A percentile compares a stretch with the other conserved stretches of the same genome.
Conservation (phyloP, 2,329 filamentous ascomycete genomes). For the Aspergillus proliferans region DNA sequence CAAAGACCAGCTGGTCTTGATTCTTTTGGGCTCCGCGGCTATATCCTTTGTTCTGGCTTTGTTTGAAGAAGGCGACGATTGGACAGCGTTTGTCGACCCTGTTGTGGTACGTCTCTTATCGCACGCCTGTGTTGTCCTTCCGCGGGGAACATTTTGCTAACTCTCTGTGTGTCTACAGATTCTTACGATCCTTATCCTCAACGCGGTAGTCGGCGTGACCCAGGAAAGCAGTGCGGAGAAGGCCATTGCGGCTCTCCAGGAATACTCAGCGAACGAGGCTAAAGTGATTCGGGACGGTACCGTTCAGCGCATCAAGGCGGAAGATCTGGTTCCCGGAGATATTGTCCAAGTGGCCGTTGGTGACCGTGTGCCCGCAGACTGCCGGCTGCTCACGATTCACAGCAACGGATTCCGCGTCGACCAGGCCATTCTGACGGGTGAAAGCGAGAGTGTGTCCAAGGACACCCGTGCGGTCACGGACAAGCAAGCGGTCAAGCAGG, state of each 20-base stretch:
- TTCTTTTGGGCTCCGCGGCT: conserved; percentile 83
- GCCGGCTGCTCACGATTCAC: conserved; percentile 78
- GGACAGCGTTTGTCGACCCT: conserved; percentile 96
- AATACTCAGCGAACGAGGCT: conserved; percentile 97
- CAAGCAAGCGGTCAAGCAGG: conserved; percentile 84
- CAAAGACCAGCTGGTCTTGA: conserved; percentile 96
- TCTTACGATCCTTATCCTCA: conserved; percentile 91
- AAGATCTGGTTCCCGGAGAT: conserved; percentile 92
- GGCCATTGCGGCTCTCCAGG: conserved; percentile 93
- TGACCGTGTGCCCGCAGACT: conserved; percentile 91
- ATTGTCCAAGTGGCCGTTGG: conserved; percentile 82
- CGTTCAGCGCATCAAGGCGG: conserved; percentile 80
- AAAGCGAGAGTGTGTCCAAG: conserved; percentile 95
- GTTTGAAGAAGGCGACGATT: conserved; percentile 87
- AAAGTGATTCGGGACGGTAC: conserved; percentile 84
- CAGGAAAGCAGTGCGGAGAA: conserved; percentile 99
- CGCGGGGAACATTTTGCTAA: conserved; percentile 13
- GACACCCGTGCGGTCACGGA: conserved; percentile 66
- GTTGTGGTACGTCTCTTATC: conserved; percentile 64
- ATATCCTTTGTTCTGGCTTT: conserved; percentile 90
- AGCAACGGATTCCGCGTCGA: conserved; percentile 98
- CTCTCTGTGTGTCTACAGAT: conserved; percentile 53
- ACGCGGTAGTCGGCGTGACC: conserved; percentile 93
- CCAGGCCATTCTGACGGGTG: conserved; percentile 93
- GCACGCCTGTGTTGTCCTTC: background rate